Base-by-base conservation (phyloP, 208 protist species). In the Lotmaria passim region DNA sequence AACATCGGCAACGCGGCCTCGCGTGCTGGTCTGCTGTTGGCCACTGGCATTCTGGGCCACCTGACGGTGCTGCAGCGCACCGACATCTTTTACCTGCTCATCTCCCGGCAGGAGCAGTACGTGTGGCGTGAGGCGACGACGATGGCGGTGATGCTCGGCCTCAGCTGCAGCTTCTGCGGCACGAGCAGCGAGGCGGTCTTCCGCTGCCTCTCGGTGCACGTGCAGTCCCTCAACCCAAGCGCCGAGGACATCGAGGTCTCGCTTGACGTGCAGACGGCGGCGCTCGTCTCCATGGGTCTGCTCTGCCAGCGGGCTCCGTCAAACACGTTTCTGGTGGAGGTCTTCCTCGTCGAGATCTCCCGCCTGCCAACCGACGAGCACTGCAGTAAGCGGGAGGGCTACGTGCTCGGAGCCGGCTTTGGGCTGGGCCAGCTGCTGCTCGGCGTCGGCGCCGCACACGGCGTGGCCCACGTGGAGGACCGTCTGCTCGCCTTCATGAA, bases 351-450 rank as follows among this genome's bases (percentile, higher is more conserved):
- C 21, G 86, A 96, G 79, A 93, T 96, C 58, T 92, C 87, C 36
- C 86, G 91, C 19, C 61, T 93, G 68, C 91, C 91, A 21, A 90
- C 91, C 3, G 91, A 96, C 71, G 91, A 93, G 71, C 91, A 96
- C 75, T 96, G 85, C 70, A 75, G 75, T 33, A 78, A 87, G 72
- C 81, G 91, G 28, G 86, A 93, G 48, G 91, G 91, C 7, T 93
- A 93, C 70, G 85, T 81, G 33, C 70, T 96, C 8, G 85, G 78
- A 1, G 87, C 91, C 2, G 91, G 84, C 47, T 90, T 91, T 57
- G 78, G 85, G n/a, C 76, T 96, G 21, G 91, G 91, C 0, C 73
- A 93, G 31, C 65, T 96, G 62, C 66, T 96, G 39, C 84, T 96
- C 11, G 87, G 87, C 14, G 62, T 79, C 33, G 91, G 91, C 23